Evolutionary conservation across 2,329 filamentous ascomycete species (phyloP), one percentile per base, ranked within the genome.

Genomic region (Paecilomyces niveus): DNA sequence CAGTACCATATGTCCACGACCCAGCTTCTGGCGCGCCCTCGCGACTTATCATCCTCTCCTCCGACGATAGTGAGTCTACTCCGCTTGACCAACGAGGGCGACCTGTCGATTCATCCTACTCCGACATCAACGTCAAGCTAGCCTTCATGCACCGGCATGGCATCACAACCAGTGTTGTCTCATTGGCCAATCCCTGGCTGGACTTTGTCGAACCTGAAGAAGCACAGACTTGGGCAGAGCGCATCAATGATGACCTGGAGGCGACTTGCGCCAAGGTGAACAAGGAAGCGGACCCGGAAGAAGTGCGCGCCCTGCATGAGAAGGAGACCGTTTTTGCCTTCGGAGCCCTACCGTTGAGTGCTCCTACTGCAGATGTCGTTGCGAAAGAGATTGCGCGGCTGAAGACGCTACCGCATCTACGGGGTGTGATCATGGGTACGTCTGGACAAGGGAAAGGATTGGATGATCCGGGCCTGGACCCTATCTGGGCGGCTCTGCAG

Each of bases 111-210:
- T 80, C 85, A 0, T 89, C 92, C 67, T 97, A 93, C 79, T 90
- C 87, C 62, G 89, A 90, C 52, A 86, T 96, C 59, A 76, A 80
- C 15, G 82, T 90, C 65, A 97, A 96, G 70, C 81, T 96, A 13
- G 81, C 85, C 54, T 96, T 97, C 76, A 97, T 97, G 92, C 82
- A 91, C 71, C 83, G 81, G 15, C 92, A 97, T 75, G 78, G 78
- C 56, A 96, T 97, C 71, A 83, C 89, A 72, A 85, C 88, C 63
- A 94, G 89, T 1, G 89, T 96, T 55, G 85, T 97, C 62, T 94
- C 90, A 0, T 85, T 96, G 22, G 92, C 92, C 13, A 97, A 97
- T 69, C 92, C 92, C 0, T 97, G 92, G 92, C 82, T 97, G 1
- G 92, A 97, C 74, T 97, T 96, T 70, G 76, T 96, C 0, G 74